Percentiles rank a stretch among this genome's conserved stretches.
Conservation (phyloP, 306 rosid genomes). For the Casuarina glauca region DNA sequence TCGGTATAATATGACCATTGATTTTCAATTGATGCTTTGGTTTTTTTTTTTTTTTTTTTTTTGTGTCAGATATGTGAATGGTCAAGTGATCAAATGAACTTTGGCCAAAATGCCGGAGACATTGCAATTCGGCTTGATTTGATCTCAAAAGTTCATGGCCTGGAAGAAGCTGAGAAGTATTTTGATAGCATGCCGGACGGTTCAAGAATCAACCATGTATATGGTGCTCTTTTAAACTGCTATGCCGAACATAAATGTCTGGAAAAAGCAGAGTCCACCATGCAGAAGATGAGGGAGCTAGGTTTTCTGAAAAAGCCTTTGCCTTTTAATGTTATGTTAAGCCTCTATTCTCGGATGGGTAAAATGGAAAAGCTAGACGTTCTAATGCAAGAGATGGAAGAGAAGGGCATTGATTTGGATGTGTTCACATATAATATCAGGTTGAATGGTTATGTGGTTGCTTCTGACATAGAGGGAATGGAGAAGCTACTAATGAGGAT, state of each 20-base stretch:
- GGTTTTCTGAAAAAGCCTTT: constrained; percentile 25
- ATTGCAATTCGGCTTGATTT: constrained; percentile 50
- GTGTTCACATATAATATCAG: constrained; percentile 41
- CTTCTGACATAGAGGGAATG: constrained; percentile 45
- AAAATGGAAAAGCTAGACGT: constrained; percentile 48
- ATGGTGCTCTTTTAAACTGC: constrained; percentile 35
- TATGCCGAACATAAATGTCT: constrained; percentile 31
- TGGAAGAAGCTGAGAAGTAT: constrained; percentile 57
- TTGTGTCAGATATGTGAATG: constrained; percentile 57
- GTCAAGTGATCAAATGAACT: constrained; percentile 37
- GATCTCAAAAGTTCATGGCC: constrained; percentile 60
- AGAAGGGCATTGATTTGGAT: constrained; percentile 37
- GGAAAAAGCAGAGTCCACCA: constrained; percentile 34
- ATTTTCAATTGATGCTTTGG: neutral
- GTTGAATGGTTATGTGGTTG: constrained; percentile 48
- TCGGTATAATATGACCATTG: neutral
- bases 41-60: constrained; percentile 16
- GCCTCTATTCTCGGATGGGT: constrained; percentile 54
- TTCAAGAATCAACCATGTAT: constrained; percentile 24
- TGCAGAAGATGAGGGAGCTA: constrained; percentile 34
- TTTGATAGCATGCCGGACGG: constrained; percentile 38
- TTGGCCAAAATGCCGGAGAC: constrained; percentile 31
- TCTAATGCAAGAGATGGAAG: constrained; percentile 58
- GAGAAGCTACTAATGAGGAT: constrained; percentile 56
- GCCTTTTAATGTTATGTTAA: constrained; percentile 54